Conservation (phyloP, 2,329 filamentous ascomycete genomes). For the Phoma sp. region DNA sequence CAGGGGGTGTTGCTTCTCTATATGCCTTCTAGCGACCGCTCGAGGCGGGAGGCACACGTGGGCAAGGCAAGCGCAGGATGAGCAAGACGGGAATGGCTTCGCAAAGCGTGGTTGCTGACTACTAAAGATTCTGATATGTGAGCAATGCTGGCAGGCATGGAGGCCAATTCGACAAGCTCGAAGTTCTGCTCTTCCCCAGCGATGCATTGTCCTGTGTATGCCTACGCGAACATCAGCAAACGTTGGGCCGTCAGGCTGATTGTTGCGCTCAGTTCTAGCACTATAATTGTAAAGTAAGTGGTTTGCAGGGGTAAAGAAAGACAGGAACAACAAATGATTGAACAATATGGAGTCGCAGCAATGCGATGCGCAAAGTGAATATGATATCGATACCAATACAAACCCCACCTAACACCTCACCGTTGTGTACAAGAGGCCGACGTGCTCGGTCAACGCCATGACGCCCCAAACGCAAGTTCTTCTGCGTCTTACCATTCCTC, state of each 20-base stretch:
- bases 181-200: too few relatives aligned
- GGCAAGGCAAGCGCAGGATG: not conserved
- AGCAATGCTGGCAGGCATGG: too few relatives aligned
- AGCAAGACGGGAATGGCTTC: not conserved
- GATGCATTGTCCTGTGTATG: too few relatives aligned
- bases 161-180: too few relatives aligned
- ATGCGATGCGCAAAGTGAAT: not conserved
- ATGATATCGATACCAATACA: constrained; percentile 24
- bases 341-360: not conserved
- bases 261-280: too few relatives aligned
- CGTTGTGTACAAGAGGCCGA: not conserved
- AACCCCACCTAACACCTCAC: not conserved
- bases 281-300: not conserved
- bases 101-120: not conserved
- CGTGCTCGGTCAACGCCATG: constrained; percentile 3
- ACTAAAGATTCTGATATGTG: not conserved
- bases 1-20: not conserved
- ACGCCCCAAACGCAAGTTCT: not conserved
- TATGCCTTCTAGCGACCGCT: not conserved
- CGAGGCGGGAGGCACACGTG: not conserved
- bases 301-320: not conserved
- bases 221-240: not conserved
- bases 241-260: not conserved
- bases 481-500: constrained; percentile 57
- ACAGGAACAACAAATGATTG: not conserved